phyloP scores from a whole-genome alignment of 2,329 filamentous ascomycete species.

The Periconia sp. region DNA sequence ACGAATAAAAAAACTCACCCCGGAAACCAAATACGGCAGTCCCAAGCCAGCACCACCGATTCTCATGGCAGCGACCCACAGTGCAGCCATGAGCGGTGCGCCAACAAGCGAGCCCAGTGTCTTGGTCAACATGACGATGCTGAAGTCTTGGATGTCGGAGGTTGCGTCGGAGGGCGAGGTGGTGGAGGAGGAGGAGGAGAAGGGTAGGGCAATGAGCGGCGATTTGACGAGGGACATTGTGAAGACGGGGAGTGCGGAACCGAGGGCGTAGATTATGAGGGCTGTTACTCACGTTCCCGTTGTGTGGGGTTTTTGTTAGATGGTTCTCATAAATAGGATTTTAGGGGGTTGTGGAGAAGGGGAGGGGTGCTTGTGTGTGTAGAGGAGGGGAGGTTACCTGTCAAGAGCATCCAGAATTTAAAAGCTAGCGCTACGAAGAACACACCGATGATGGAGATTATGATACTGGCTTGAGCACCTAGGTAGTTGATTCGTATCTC shows the following conservation, averaged over 20 bases:
- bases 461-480: slow-evolving; percentile 33
- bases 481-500: slow-evolving; percentile 34
- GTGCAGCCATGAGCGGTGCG: slow-evolving; percentile 38
- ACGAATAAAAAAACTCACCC: slow-evolving; percentile 22
- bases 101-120: slow-evolving; percentile 39
- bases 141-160: slow-evolving; percentile 37
- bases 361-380: neutral
- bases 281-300: slow-evolving; percentile 15
- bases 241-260: slow-evolving; percentile 43
- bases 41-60: slow-evolving; percentile 35
- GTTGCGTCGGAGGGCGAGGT: neutral
- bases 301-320: neutral
- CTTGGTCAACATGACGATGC: slow-evolving; percentile 42
- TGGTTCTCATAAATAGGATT: neutral
- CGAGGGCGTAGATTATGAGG: slow-evolving; percentile 40
- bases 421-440: slow-evolving; percentile 34
- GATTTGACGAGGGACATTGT: slow-evolving; percentile 42
- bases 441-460: slow-evolving; percentile 37
- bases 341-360: neutral
- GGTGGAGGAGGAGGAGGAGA: slow-evolving; percentile 7
- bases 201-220: slow-evolving; percentile 27
- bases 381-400: slow-evolving; percentile 17
- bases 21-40: slow-evolving; percentile 39
- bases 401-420: slow-evolving; percentile 35
- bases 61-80: slow-evolving; percentile 40